phyloP scores from a whole-genome alignment of 805 yeast genomes.

The Saturnispora halmiae region DNA sequence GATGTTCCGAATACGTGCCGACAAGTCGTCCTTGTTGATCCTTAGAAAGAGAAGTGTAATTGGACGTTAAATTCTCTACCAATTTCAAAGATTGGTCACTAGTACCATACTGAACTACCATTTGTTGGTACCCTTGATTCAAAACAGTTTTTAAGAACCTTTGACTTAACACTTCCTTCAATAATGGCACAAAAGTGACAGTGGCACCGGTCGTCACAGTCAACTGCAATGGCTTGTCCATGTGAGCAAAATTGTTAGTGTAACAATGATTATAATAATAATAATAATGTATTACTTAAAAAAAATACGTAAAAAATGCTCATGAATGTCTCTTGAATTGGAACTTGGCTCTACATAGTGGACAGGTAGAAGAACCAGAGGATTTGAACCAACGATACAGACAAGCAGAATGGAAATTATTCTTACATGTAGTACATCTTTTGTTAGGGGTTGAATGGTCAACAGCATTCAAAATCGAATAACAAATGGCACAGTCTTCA shows the following conservation, averaged over 20 bases:
- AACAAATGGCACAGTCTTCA: conserved; percentile 96
- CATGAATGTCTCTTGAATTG: conserved; percentile 26
- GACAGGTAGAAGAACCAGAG: conserved; percentile 87
- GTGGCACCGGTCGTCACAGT: conserved; percentile 81
- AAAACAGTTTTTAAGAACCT: conserved; percentile 32
- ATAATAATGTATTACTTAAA: too few species aligned
- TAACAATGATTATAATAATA: too few species aligned
- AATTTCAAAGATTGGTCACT: conserved; percentile 10
- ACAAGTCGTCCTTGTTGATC: background rate
- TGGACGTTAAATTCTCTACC: background rate
- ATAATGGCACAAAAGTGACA: conserved; percentile 59
- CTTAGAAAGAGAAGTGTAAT: background rate
- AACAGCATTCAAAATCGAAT: conserved; percentile 75
- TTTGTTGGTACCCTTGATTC: conserved; percentile 29
- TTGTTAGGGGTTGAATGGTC: conserved; percentile 88
- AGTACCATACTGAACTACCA: conserved; percentile 55
- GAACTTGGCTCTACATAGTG: conserved; percentile 63
- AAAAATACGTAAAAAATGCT: background rate
- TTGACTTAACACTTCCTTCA: conserved; percentile 34
- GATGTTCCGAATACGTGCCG: background rate
- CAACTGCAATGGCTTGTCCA: background rate
- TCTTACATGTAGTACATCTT: conserved; percentile 80
- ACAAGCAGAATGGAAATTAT: conserved; percentile 94
- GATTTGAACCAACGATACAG: conserved; percentile 96
- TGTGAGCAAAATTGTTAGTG: too few species aligned